Evolutionary conservation across 1,284 basidiomycete genomes (phyloP), one percentile per base, ranked within the genome.

Genomic region (Anthracocystis walkeri): DNA sequence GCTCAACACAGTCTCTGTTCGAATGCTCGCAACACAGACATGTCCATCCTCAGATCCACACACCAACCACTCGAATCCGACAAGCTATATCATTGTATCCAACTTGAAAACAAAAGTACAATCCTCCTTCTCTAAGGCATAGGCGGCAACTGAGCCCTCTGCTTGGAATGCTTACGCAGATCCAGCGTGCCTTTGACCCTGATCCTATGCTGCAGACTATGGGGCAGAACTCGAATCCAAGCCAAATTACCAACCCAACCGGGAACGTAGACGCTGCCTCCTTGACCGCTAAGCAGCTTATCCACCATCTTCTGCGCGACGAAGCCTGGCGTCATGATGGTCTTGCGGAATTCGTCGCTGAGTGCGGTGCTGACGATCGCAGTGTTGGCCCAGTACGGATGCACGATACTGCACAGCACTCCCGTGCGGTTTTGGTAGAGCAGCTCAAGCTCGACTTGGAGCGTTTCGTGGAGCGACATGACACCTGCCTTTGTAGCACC

Each of bases 391-490:
- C 74, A 76, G 49, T 65, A 71, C 6, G 74, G 74, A 29, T 72
- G 68, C 1, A 49, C 64, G 29, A 71, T 68, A 8, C 27, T 40
- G 55, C 62, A 65, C 0, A 25, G 18, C 7, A 85, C 73, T 16
- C 77, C 76, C 3, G 58, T 72, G 12, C 75, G 65, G 25, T 75
- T 62, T 38, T 65, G 65, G 68, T 82, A 83, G 27, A 79, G 65
- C 21, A 74, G 51, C 10, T 78, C 66, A 41, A 84, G 70, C 59
- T 84, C 83, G 35, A 65, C 61, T 48, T 68, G 68, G 11, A 84
- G 71, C 25, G 78, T 75, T 61, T 84, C 83, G 65, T 81, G 77
- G 31, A 83, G 78, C 2, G 82, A 64, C 0, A 84, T 57, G 7
- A 82, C 72, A 6, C 69, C 83, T 0, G 77, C 69, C 58, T 84